Conservation (phyloP, 768 basidiomycete species). For the Mycena pura region DNA sequence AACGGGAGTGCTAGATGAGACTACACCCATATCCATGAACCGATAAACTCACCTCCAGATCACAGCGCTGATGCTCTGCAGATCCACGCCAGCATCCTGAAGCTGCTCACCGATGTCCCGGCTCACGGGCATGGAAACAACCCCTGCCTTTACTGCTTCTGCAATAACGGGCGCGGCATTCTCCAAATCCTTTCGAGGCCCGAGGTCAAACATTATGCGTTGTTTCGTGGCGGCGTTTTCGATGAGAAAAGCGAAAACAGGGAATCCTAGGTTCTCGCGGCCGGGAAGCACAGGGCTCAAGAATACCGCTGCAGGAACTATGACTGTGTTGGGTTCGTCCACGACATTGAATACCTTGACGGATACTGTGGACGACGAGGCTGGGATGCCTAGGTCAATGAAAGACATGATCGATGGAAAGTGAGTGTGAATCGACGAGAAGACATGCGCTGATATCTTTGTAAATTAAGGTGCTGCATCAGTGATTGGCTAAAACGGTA, state of each 20-base stretch:
- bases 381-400: no score
- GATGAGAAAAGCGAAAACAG: constrained; percentile 30
- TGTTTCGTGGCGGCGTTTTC: constrained; percentile 16
- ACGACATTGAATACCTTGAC: constrained; percentile 24
- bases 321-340: neutral
- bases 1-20: neutral
- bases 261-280: constrained; percentile 10
- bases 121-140: constrained; percentile 6
- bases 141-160: neutral
- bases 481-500: no score
- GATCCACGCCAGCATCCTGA: constrained; percentile 13
- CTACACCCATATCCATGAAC: neutral
- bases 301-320: constrained; percentile 18
- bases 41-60: constrained; percentile 28
- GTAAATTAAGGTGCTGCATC: no score
- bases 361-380: constrained; percentile 23
- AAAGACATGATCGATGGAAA: no score
- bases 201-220: constrained; percentile 30
- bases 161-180: constrained; percentile 18
- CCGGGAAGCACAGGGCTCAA: constrained; percentile 23
- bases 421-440: no score
- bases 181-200: constrained; percentile 23
- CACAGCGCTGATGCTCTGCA: constrained; percentile 23
- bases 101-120: constrained; percentile 25
- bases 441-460: no score